A percentile compares a stretch with the other conserved stretches of the same genome.
Evolutionary conservation across 257 asterid genomes (phyloP).

Genomic region (Solanum chiquidenum): DNA sequence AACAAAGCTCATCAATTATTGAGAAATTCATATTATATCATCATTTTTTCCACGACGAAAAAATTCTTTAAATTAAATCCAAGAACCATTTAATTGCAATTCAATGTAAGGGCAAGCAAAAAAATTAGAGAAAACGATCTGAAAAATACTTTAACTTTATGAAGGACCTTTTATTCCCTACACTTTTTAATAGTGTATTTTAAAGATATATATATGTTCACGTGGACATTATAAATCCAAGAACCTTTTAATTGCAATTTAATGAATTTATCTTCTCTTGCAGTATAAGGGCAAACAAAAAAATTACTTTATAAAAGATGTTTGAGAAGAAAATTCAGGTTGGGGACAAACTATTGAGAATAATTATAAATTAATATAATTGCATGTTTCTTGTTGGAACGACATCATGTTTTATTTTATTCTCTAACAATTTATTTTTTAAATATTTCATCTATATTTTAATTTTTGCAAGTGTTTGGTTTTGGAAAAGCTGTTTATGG

Average conservation of each 20-base stretch:
- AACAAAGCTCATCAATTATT: not conserved
- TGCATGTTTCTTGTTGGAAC: not conserved
- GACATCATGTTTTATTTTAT: not conserved
- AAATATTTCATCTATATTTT: not conserved
- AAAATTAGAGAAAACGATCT: not conserved
- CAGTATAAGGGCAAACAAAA: too few species aligned
- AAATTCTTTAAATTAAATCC: not conserved
- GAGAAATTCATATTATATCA: not conserved
- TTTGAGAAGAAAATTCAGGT: not conserved
- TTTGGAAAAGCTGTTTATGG: not conserved
- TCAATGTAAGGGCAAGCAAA: not conserved
- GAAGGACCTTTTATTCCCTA: too few species aligned
- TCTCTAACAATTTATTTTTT: not conserved
- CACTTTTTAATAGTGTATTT: not conserved
- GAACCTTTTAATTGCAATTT: not conserved
- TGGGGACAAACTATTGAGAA: not conserved
- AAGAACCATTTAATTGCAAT: not conserved
- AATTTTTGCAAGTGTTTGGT: not conserved
- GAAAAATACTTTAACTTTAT: too few species aligned
- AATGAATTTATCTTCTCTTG: not conserved
- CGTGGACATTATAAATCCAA: too few species aligned
- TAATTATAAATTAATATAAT: not conserved
- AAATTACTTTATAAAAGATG: not conserved
- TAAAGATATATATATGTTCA: too few species aligned
- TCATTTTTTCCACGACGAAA: not conserved